A percentile compares a stretch with the other conserved stretches of the same genome.
These are phyloP conservation scores for Gliomastix tumulicola DNA, from an alignment of 2,329 filamentous ascomycete species.

Conservation along the genomic window DNA sequence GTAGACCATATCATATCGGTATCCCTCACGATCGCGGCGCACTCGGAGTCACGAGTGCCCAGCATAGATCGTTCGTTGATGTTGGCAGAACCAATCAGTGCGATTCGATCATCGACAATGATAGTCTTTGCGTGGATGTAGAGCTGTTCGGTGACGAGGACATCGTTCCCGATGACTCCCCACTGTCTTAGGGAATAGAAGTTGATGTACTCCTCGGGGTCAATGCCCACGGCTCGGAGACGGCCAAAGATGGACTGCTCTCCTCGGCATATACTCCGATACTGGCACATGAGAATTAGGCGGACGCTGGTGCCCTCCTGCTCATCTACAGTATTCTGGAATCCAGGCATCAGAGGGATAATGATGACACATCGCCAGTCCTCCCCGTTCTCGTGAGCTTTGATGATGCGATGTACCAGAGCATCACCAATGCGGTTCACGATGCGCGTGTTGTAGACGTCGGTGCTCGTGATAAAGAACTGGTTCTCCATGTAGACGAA, in stretches of 20 bases:
- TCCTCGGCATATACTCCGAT: conserved; percentile 89
- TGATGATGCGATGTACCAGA: conserved; percentile 82
- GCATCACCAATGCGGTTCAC: conserved; percentile 93
- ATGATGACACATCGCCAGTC: conserved; percentile 86
- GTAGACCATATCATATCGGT: conserved; percentile 87
- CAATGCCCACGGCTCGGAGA: conserved; percentile 70
- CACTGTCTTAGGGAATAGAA: conserved; percentile 91
- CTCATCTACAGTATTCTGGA: conserved; percentile 92
- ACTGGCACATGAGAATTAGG: conserved; percentile 95
- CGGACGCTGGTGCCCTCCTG: conserved; percentile 92
- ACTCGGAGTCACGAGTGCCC: conserved; percentile 85
- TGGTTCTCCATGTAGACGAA: conserved; percentile 99
- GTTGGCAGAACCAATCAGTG: conserved; percentile 93
- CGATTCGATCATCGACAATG: conserved; percentile 88
- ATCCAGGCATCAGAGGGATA: conserved; percentile 96
- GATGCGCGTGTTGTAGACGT: conserved; percentile 80
- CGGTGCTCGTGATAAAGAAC: conserved; percentile 92
- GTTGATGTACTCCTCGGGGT: conserved; percentile 90
- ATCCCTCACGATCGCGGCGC: conserved; percentile 83
- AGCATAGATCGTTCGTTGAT: conserved; percentile 98
- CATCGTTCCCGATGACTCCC: conserved; percentile 82
- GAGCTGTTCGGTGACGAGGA: conserved; percentile 86
- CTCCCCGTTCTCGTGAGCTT: conserved; percentile 76
- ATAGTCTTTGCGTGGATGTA: conserved; percentile 98
- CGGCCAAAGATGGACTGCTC: conserved; percentile 88